Evolutionary conservation across 495 filamentous ascomycete species (phyloP), one percentile per base, ranked within the genome.

Genomic region (Cudoniella acicularis): DNA sequence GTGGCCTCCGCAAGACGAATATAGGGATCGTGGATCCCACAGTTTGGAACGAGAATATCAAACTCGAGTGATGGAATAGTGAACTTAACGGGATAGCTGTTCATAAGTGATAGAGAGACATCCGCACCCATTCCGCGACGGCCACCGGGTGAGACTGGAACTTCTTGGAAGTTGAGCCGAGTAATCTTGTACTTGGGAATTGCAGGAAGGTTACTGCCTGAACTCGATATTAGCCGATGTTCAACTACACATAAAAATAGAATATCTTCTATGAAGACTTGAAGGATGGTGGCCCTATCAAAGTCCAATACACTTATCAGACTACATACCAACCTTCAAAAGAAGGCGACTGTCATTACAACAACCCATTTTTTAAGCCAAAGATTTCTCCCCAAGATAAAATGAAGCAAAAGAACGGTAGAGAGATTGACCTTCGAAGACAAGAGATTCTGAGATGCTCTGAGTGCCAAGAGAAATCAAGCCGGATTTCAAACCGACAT

Each of bases 1-100:
- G 75, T 77, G n/a, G 90, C 91, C 63, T 84, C 80, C 3, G 91
- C 92, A 55, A 85, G 70, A 20, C 70, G 65, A 52, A 97, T 85
- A 57, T 82, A 77, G 4, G 80, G 79, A 43, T 87, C 81, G 6
- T 77, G 69, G 10, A 79, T 69, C 1, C 57, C 57, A 69, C 94
- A 98, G 49, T 87, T 88, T 20, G 88, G 86, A 16, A 98, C 85
- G 48, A 96, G 74, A 20, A 97, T 82, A 52, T 88, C 81, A 67
- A 98, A 98, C 4, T 83, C 86, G 42, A 98, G 82, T 49, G 84
- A 76, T 25, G 94, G 93, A 36, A 96, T 76, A 16, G 78, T 77
- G 50, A 97, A 72, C 36, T 83, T 76, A 16, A 98, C 64, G 1
- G 90, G 91, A 59, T 88, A 96, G 17, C 85, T 75, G 64, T 96